These are phyloP conservation scores for Rhodotorula sp. DNA, from an alignment of 1,284 basidiomycete genomes.

Conservation along the genomic window DNA sequence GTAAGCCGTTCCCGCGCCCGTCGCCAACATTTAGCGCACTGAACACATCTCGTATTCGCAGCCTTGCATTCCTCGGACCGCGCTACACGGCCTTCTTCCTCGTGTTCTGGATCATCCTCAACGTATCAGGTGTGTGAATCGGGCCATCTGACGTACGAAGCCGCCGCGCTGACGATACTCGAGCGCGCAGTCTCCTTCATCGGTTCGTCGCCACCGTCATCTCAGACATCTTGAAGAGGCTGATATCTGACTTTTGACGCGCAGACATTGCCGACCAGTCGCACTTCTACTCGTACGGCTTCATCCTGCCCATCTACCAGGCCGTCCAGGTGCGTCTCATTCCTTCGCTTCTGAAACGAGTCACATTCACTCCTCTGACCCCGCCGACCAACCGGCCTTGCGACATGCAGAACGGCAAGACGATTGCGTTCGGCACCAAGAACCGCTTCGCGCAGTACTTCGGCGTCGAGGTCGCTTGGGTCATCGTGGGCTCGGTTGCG, in stretches of 20 bases:
- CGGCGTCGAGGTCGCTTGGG: constrained; percentile 47
- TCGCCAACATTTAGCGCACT: not conserved
- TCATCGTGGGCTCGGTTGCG: constrained; percentile 4
- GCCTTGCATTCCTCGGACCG: constrained; percentile 46
- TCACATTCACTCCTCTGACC: not conserved
- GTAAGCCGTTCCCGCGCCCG: not conserved
- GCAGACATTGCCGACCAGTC: constrained; percentile 45
- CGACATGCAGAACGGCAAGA: constrained; percentile 41
- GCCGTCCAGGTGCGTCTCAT: constrained; percentile 37
- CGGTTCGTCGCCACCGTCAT: not conserved
- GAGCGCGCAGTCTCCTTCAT: constrained; percentile 11
- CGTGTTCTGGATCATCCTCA: constrained; percentile 45
- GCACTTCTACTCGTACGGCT: constrained; percentile 49
- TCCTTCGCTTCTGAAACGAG: too few species aligned
- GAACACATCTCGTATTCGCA: not conserved
- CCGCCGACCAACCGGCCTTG: not conserved
- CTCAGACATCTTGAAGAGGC: too few species aligned
- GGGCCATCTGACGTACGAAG: not conserved
- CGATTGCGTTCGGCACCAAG: constrained; percentile 49
- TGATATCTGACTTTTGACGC: constrained; percentile 15
- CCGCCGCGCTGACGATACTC: not conserved
- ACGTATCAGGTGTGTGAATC: constrained; percentile 35
- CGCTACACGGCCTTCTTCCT: constrained; percentile 49
- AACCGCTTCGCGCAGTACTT: constrained; percentile 49
- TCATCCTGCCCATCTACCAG: constrained; percentile 48